Evolutionary conservation across 2,329 filamentous ascomycete species (phyloP).

Genomic region (Plenodomus lindquistii): DNA sequence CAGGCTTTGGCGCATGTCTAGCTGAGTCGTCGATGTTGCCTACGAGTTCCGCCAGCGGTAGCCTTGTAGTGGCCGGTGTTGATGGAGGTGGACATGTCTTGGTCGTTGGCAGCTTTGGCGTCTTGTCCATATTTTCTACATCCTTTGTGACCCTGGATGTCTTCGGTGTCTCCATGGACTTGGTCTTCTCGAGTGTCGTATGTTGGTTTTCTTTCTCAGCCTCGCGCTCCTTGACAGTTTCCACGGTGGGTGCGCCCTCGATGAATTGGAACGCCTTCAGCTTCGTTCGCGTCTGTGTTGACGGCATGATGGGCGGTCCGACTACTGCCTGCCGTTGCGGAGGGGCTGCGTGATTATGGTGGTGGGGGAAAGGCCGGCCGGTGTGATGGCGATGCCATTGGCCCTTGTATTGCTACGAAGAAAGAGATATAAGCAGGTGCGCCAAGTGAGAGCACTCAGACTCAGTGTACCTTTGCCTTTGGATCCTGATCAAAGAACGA

Average conservation of each 20-base stretch:
- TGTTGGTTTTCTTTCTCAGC: constrained; percentile 51
- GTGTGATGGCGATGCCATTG: constrained; percentile 44
- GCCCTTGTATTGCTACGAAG: constrained; percentile 30
- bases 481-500: constrained; percentile 57
- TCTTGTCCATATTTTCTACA: constrained; percentile 23
- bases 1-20: constrained; percentile 51
- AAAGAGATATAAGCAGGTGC: constrained; percentile 9
- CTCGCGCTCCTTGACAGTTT: constrained; percentile 28
- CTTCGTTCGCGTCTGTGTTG: constrained; percentile 58
- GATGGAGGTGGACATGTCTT: constrained; percentile 52
- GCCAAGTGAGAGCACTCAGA: not conserved
- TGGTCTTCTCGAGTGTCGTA: constrained; percentile 9
- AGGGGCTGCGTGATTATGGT: constrained; percentile 28
- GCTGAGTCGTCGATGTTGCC: constrained; percentile 63
- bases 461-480: constrained; percentile 44
- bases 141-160: constrained; percentile 16
- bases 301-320: constrained; percentile 52
- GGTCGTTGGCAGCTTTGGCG: constrained; percentile 30
- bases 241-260: constrained; percentile 37
- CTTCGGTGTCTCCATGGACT: constrained; percentile 25
- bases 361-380: constrained; percentile 28
- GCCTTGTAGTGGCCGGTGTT: constrained; percentile 61
- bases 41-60: constrained; percentile 64
- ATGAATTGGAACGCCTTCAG: constrained; percentile 60
- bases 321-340: constrained; percentile 39